Base-by-base conservation (phyloP, 306 rosid species). In the Castanea crenata region DNA sequence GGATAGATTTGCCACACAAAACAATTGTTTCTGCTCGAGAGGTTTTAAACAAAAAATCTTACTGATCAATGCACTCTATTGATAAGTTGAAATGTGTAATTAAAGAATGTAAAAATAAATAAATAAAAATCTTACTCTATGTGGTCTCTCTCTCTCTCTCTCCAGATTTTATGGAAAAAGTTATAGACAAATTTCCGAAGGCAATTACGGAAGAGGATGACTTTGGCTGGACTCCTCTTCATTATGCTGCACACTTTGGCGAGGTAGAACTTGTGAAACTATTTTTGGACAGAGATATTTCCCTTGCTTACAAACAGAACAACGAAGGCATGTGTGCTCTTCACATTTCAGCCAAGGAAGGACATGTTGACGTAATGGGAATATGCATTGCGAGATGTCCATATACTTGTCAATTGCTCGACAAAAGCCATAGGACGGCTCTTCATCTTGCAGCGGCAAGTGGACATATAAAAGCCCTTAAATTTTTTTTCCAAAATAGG, bases 301-400 rank as follows among this genome's bases (percentile, higher is more conserved):
- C 41, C 2, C 31, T 27, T 20, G 32, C 29, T 20, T 20, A 69
- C 55, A 38, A 9, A 1, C 18, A 13, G 74, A 51, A 69, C 52
- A 69, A 69, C 35, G 31, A 69, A 69, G 74, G 74, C 74, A 32
- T 69, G 54, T 69, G 49, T 69, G 74, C 74, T 69, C 74, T 69
- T 16, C 74, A 69, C 54, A 38, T 69, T 69, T 41, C 74, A 11
- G 49, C 52, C 14, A 69, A n/a, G 35, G 0, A 1, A 19, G 31
- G 74, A 69, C 23, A 31, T 2, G 54, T 4, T 9, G 2, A 69
- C 1, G 74, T 69, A 16, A 13, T 38, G 49, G 4, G 11, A 38
- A 20, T 16, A 0, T 29, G 8, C 25, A 32, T 69, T 18, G 3
- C 1, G 1, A 18, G 5, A 18, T 32, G n/a, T 18, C 74, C 74